Percentiles rank a stretch among this genome's conserved stretches.
Conservation (phyloP, 352 stramenopile genomes). For the Phytopythium helicoides region DNA sequence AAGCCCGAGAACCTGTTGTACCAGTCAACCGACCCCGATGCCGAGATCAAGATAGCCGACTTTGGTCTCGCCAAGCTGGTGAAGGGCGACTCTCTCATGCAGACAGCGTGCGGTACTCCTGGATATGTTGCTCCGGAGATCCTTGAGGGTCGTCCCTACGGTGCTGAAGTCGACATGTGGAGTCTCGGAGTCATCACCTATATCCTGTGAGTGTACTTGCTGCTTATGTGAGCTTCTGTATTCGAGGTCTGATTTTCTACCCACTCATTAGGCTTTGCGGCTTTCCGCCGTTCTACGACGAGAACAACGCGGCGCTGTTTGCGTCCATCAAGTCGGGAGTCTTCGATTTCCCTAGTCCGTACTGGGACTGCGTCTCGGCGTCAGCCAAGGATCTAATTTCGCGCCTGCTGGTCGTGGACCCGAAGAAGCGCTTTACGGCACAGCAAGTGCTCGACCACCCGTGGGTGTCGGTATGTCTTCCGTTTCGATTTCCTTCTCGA, state of each 20-base stretch:
- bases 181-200: constrained; percentile 97
- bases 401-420: constrained; percentile 88
- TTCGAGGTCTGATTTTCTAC: constrained; percentile 39
- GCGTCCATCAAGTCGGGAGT: constrained; percentile 86
- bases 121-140: constrained; percentile 97
- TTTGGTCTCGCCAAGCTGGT: constrained; percentile 92
- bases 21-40: constrained; percentile 79
- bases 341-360: constrained; percentile 92
- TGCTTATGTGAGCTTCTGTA: not conserved
- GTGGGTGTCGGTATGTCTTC: constrained; percentile 66
- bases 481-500: not conserved
- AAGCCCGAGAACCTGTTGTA: constrained; percentile 91
- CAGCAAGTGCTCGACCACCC: constrained; percentile 78
- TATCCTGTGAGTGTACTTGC: constrained; percentile 50
- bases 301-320: constrained; percentile 89
- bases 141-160: constrained; percentile 91
- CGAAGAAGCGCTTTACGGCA: constrained; percentile 87
- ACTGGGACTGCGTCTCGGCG: constrained; percentile 92
- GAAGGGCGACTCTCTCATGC: constrained; percentile 91
- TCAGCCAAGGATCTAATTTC: constrained; percentile 93
- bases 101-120: constrained; percentile 94
- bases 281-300: constrained; percentile 96
- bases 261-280: constrained; percentile 68
- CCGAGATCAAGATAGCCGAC: constrained; percentile 93
- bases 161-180: constrained; percentile 94